These are phyloP conservation scores for Leishmania tarentolae DNA, from an alignment of 208 protist species.

Conservation along the genomic window DNA sequence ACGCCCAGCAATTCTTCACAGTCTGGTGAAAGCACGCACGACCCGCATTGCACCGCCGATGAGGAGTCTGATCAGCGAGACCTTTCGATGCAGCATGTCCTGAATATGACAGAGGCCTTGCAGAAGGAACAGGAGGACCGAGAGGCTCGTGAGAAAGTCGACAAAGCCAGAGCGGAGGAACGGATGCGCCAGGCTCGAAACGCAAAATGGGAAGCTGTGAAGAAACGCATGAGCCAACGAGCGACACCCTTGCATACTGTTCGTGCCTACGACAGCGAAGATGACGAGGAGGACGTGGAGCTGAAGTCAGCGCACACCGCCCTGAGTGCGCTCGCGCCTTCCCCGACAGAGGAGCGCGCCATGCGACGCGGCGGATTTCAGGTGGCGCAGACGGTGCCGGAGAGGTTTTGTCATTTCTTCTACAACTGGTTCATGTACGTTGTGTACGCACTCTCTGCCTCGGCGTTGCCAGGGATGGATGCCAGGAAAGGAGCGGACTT, in stretches of 20 bases:
- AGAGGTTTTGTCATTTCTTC: conserved; percentile 37
- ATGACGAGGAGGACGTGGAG: conserved; percentile 17
- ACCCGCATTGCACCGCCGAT: not conserved
- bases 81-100: conserved; percentile 19
- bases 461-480: conserved; percentile 16
- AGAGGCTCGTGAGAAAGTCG: conserved; percentile 10
- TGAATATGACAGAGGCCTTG: conserved; percentile 22
- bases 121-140: conserved; percentile 20
- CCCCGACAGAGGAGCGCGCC: conserved; percentile 29
- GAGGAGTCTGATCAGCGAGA: not conserved
- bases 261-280: conserved; percentile 23
- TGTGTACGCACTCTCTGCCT: conserved; percentile 33
- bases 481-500: conserved; percentile 14
- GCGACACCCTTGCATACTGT: conserved; percentile 16
- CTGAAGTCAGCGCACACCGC: not conserved
- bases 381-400: conserved; percentile 16
- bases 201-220: conserved; percentile 37
- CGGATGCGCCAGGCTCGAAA: conserved; percentile 28
- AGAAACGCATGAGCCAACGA: conserved; percentile 35
- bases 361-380: conserved; percentile 12
- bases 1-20: not conserved
- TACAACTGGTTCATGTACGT: conserved; percentile 58
- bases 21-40: not conserved
- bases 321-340: conserved; percentile 14
- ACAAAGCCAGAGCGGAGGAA: conserved; percentile 6